phyloP scores from a whole-genome alignment of 768 basidiomycete genomes.

The Leccinum ochraceum region DNA sequence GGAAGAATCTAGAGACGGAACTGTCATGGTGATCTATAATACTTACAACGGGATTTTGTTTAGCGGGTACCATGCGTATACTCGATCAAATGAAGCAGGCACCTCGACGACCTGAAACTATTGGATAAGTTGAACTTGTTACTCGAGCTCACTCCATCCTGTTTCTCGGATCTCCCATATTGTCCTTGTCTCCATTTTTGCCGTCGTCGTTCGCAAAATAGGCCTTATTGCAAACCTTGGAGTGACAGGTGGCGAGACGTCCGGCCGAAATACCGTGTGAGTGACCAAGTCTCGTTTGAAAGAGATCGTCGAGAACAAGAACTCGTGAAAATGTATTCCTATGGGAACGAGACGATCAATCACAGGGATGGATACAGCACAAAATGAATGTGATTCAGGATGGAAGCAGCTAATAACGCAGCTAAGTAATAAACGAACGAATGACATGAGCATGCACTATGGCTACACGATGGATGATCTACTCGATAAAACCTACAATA shows the following conservation, averaged over 20 bases:
- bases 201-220: no score
- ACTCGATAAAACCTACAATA: neutral
- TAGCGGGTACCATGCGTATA: neutral
- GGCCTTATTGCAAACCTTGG: neutral
- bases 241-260: neutral
- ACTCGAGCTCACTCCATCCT: neutral
- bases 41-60: neutral
- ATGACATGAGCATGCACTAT: neutral
- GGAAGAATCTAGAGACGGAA: neutral
- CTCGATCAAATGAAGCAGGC: neutral
- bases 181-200: neutral
- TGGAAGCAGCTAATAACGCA: neutral
- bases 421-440: neutral
- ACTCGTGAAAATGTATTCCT: neutral
- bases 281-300: neutral
- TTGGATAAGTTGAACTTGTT: neutral
- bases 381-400: neutral
- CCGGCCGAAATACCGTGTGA: neutral
- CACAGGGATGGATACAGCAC: neutral
- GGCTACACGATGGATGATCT: constrained; percentile 9
- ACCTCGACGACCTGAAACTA: neutral
- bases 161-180: neutral
- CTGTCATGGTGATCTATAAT: neutral
- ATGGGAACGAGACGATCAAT: neutral
- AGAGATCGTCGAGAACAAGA: neutral